A percentile compares a stretch with the other conserved stretches of the same genome.
These are phyloP conservation scores for Saitozyma podzolica DNA, from an alignment of 768 basidiomycete genomes.

Conservation along the genomic window DNA sequence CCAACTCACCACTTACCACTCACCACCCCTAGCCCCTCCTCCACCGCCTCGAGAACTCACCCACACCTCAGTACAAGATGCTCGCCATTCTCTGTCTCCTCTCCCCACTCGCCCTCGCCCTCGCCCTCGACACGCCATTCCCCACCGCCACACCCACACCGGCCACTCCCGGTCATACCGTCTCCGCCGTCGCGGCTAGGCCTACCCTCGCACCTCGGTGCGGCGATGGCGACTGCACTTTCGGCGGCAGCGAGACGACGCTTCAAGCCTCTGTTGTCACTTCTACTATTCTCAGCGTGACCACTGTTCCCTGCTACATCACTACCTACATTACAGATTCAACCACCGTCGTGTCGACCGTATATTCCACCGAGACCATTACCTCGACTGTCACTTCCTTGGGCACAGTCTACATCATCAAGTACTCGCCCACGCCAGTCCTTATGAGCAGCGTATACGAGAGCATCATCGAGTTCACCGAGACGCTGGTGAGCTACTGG, in stretches of 20 bases:
- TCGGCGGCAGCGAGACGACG: slow-evolving; percentile 17
- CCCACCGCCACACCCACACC: slow-evolving; percentile 6
- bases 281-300: slow-evolving; percentile 33
- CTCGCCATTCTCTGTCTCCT: neutral
- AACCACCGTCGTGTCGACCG: slow-evolving; percentile 25
- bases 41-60: too few species aligned
- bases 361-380: slow-evolving; percentile 40
- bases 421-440: slow-evolving; percentile 36
- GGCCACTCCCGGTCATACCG: neutral
- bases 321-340: slow-evolving; percentile 35
- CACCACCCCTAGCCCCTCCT: too few species aligned
- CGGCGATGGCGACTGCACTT: slow-evolving; percentile 18
- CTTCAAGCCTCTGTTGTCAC: slow-evolving; percentile 35
- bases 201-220: slow-evolving; percentile 26
- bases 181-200: neutral
- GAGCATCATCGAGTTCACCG: slow-evolving; percentile 24
- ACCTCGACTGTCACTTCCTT: slow-evolving; percentile 35
- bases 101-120: neutral
- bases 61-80: neutral
- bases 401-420: slow-evolving; percentile 37
- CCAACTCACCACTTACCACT: too few species aligned
- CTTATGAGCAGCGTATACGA: slow-evolving; percentile 18
- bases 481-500: slow-evolving; percentile 34
- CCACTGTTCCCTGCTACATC: slow-evolving; percentile 39
- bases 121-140: neutral